Conservation (phyloP, 1,284 basidiomycete species). For the Trichosporon sp. region DNA sequence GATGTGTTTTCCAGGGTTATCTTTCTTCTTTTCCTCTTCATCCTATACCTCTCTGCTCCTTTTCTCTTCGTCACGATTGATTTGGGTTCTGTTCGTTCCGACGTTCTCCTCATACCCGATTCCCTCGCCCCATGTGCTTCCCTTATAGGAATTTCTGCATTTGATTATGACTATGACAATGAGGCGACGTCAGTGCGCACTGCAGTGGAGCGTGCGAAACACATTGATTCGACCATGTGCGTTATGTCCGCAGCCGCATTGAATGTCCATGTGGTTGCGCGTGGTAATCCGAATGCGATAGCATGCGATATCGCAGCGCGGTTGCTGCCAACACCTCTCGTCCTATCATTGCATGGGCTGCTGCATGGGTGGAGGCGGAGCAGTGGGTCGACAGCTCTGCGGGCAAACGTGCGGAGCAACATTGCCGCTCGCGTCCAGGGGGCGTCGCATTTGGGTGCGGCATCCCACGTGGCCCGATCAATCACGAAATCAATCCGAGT, state of each 20-base stretch:
- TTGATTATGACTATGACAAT: neutral
- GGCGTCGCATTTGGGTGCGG: neutral
- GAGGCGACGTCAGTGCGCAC: neutral
- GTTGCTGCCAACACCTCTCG: too few relatives aligned
- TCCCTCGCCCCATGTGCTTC: neutral
- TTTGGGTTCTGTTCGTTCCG: neutral
- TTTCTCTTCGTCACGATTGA: neutral
- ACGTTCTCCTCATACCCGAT: neutral
- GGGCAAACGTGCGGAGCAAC: neutral
- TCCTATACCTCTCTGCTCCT: neutral
- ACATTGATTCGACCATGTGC: neutral
- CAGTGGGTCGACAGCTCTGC: neutral
- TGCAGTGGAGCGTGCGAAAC: neutral
- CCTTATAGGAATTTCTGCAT: neutral
- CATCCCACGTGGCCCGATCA: neutral
- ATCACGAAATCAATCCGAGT: constrained; percentile 4
- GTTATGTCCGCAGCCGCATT: neutral
- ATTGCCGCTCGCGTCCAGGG: neutral
- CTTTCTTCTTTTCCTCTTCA: neutral
- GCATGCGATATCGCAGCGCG: too few relatives aligned
- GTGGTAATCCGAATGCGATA: too few relatives aligned
- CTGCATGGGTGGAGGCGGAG: neutral
- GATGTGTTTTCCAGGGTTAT: neutral
- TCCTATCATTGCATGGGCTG: neutral
- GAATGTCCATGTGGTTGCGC: neutral